phyloP scores from a whole-genome alignment of 2,329 filamentous ascomycete species.

The Penicillium sp. region DNA sequence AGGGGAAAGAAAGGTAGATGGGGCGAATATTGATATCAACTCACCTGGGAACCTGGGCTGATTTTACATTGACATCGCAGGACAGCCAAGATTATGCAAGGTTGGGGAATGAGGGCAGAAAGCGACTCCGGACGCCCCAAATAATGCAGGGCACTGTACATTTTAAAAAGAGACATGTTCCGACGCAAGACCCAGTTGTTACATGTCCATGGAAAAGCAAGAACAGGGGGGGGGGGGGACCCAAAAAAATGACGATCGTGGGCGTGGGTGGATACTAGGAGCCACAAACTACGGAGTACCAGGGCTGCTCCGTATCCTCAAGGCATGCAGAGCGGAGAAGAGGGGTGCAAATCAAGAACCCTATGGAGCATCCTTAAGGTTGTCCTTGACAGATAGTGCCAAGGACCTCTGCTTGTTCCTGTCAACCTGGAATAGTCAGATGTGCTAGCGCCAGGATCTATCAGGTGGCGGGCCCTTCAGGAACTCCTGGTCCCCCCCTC shows the following conservation, averaged over 20 bases:
- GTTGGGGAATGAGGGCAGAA: constrained; percentile 28
- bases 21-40: constrained; percentile 9
- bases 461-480: constrained; percentile 21
- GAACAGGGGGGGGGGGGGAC: constrained; percentile 34
- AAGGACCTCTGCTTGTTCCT: constrained; percentile 24
- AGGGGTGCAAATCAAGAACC: constrained; percentile 21
- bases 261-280: constrained; percentile 25
- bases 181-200: constrained; percentile 21
- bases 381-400: constrained; percentile 29
- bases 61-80: constrained; percentile 30
- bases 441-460: constrained; percentile 24
- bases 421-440: constrained; percentile 22
- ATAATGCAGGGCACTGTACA: constrained; percentile 30
- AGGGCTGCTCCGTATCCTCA: constrained; percentile 14
- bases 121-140: constrained; percentile 20
- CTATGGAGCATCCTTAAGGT: constrained; percentile 25
- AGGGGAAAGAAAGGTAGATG: not conserved
- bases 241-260: constrained; percentile 36
- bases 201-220: constrained; percentile 34
- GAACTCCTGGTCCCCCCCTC: constrained; percentile 18
- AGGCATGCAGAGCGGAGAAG: constrained; percentile 28
- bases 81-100: constrained; percentile 31
- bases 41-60: constrained; percentile 25
- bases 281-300: constrained; percentile 27
- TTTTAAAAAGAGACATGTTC: constrained; percentile 24